Conservation (phyloP, 75 land plant species). For the Selaginella moellendorffii region DNA sequence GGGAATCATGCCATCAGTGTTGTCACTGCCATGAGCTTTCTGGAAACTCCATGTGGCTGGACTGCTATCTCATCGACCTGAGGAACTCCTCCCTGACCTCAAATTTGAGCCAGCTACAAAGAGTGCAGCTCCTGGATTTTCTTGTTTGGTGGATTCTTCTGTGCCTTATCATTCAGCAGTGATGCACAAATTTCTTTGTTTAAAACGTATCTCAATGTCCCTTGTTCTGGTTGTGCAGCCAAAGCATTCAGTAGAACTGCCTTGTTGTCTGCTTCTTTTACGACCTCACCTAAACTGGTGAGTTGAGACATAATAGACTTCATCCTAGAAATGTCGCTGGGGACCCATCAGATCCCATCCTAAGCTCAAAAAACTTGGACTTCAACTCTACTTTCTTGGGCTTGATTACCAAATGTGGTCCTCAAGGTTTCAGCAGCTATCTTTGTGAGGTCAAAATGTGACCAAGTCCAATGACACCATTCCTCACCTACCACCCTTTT, state of each 20-base stretch:
- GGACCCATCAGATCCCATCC: background rate
- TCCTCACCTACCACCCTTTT: background rate
- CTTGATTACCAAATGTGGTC: background rate
- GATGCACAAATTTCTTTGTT: background rate
- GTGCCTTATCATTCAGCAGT: background rate
- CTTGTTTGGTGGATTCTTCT: background rate
- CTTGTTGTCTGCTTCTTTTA: background rate
- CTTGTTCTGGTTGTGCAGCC: background rate
- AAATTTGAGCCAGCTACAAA: background rate
- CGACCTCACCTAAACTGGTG: background rate
- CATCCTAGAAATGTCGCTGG: background rate
- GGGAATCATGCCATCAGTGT: background rate
- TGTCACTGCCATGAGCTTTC: background rate
- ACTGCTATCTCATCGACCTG: background rate
- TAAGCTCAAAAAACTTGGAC: background rate
- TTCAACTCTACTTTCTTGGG: background rate
- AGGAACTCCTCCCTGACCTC: background rate
- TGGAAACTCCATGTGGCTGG: background rate
- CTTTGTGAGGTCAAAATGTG: background rate
- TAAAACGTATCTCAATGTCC: background rate
- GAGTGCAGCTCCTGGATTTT: background rate
- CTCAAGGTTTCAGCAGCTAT: background rate
- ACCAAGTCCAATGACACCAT: background rate
- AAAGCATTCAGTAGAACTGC: background rate
- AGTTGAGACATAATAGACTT: background rate